A percentile compares a stretch with the other conserved stretches of the same genome.
These are phyloP conservation scores for Boletus speciosus DNA, from an alignment of 768 basidiomycete genomes.

Conservation along the genomic window DNA sequence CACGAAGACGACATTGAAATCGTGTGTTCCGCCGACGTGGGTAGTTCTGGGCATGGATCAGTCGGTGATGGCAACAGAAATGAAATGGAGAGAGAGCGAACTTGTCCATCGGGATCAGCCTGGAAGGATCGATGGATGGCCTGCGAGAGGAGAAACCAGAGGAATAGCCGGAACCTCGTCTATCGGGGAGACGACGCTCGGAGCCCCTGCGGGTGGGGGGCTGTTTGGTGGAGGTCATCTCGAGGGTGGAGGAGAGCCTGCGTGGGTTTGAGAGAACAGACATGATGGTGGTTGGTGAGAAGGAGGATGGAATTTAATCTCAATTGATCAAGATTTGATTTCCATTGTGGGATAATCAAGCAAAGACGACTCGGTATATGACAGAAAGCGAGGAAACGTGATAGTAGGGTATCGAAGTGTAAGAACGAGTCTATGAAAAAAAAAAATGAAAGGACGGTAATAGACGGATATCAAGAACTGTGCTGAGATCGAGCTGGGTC, in stretches of 20 bases:
- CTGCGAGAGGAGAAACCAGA: conserved; percentile 54
- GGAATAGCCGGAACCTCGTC: conserved; percentile 45
- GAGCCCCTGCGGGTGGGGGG: conserved; percentile 43
- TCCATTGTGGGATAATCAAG: conserved; percentile 7
- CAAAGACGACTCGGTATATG: neutral
- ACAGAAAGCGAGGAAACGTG: conserved; percentile 18
- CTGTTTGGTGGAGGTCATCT: conserved; percentile 31
- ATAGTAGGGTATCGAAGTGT: conserved; percentile 25
- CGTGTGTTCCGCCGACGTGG: conserved; percentile 56
- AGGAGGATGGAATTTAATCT: conserved; percentile 11
- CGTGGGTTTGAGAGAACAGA: conserved; percentile 14
- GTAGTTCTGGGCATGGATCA: conserved; percentile 37
- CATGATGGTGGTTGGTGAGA: conserved; percentile 19
- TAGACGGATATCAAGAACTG: conserved; percentile 27
- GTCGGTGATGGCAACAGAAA: neutral
- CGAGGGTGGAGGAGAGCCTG: conserved; percentile 28
- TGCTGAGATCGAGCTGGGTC: conserved; percentile 17
- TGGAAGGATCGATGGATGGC: conserved; percentile 73
- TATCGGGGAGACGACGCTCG: conserved; percentile 42
- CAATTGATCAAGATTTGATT: conserved; percentile 10
- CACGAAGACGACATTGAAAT: conserved; percentile 93
- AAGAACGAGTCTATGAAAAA: conserved; percentile 3
- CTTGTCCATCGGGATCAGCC: conserved; percentile 80
- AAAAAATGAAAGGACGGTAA: conserved; percentile 22
- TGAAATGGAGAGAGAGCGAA: conserved; percentile 28